Base-by-base conservation (phyloP, 139 green algal species). In the Pleodorina starrii region DNA sequence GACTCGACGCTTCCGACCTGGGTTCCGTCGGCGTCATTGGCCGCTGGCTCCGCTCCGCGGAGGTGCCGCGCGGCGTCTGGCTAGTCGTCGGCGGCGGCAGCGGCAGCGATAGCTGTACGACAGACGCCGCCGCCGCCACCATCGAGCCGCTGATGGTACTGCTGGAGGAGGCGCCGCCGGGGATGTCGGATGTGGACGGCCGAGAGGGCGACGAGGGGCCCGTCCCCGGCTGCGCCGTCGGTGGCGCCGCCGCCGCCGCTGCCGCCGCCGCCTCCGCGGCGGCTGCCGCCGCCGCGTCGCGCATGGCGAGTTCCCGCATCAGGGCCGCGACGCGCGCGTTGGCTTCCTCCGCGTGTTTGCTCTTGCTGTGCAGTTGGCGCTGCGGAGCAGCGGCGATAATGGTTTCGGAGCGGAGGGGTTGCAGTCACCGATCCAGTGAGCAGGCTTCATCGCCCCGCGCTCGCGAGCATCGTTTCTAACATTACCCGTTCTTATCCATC, bases 341-440 rank as follows among this genome's bases (percentile, higher is more conserved):
- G 0, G 82, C 82, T 63, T 88, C 66, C 66, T 88, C 82, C 44
- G 23, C 66, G 44, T 88, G 66, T 44, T 88, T 88, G 66, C 38
- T 80, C 68, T 79, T 79, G 32, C 27, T 80, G 46, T 88, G 43
- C 44, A 88, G 35, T 69, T 88, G 82, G 46, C 82, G 82, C 82
- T 88, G 82, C 43, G n/a, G n/a, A n/a, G n/a, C n/a, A n/a, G n/a
- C n/a, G n/a, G n/a, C n/a, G n/a, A n/a, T n/a, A n/a, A n/a, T n/a
- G n/a, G n/a, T n/a, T n/a, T n/a, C n/a, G n/a, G n/a, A n/a, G n/a
- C n/a, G n/a, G n/a, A n/a, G n/a, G n/a, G n/a, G n/a, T n/a, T n/a
- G n/a, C n/a, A n/a, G n/a, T n/a, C n/a, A n/a, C n/a, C n/a, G n/a
- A n/a, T n/a, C n/a, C n/a, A n/a, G n/a, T n/a, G n/a, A n/a, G n/a